Conservation (phyloP, 2,329 filamentous ascomycete genomes). For the Colletotrichum chlorophyti region DNA sequence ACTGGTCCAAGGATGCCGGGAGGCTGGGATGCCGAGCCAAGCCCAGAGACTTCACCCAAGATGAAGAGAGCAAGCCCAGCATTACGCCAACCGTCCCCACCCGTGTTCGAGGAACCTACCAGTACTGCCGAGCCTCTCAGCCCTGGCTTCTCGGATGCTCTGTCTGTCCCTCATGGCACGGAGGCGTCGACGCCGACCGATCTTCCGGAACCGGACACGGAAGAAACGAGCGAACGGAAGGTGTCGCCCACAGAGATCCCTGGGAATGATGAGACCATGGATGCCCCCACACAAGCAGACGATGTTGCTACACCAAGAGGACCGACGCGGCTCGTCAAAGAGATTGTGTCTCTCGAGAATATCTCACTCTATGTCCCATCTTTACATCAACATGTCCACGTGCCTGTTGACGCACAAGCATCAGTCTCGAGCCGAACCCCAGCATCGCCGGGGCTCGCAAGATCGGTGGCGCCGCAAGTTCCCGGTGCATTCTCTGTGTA, state of each 20-base stretch:
- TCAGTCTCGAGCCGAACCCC: constrained; percentile 37
- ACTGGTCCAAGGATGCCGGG: constrained; percentile 54
- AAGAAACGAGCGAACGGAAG: not conserved
- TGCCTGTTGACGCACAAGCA: constrained; percentile 38
- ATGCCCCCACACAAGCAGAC: constrained; percentile 36
- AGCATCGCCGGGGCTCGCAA: constrained; percentile 36
- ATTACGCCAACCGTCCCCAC: not conserved
- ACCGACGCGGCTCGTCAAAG: constrained; percentile 61
- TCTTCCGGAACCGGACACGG: constrained; percentile 14
- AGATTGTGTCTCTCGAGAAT: constrained; percentile 55
- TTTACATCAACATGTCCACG: constrained; percentile 51
- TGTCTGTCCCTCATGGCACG: not conserved
- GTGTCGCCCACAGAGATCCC: not conserved
- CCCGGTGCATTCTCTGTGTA: constrained; percentile 68
- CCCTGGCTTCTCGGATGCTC: not conserved
- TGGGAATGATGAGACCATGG: not conserved
- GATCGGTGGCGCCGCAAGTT: constrained; percentile 56
- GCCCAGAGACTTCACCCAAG: constrained; percentile 4
- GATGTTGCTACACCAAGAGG: constrained; percentile 58
- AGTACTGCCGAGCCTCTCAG: not conserved
- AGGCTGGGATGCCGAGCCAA: constrained; percentile 53
- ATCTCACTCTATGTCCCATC: constrained; percentile 64
- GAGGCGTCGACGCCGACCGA: constrained; percentile 24
- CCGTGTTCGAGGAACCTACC: not conserved
- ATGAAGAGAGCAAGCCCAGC: not conserved